A percentile compares a stretch with the other conserved stretches of the same genome.
phyloP scores from a whole-genome alignment of 495 filamentous ascomycete species.

The Xylaria intraflava region DNA sequence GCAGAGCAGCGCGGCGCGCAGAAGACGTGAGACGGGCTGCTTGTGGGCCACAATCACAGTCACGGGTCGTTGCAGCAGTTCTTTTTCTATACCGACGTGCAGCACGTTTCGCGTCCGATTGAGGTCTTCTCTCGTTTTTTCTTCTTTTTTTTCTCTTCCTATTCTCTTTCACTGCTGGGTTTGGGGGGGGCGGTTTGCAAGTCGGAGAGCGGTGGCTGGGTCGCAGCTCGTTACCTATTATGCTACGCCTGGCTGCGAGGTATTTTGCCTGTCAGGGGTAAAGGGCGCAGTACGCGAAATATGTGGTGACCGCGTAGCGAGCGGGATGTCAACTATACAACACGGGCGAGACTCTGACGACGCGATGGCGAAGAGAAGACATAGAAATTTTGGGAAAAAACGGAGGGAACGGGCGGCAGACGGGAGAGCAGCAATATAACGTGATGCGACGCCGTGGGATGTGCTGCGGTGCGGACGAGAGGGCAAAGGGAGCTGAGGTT shows the following conservation, averaged over 20 bases:
- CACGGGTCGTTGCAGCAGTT: background rate
- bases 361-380: conserved; percentile 4
- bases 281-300: background rate
- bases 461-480: no score
- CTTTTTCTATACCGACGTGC: background rate
- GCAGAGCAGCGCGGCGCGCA: no score
- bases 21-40: background rate
- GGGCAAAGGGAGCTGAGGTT: no score
- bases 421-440: background rate
- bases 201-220: background rate
- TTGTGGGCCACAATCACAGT: background rate
- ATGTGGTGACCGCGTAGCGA: background rate
- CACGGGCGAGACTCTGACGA: background rate
- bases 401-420: background rate
- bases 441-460: background rate
- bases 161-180: no score
- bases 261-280: background rate
- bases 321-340: background rate
- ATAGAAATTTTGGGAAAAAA: background rate
- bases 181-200: no score
- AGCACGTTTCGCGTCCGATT: background rate
- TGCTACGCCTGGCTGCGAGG: conserved; percentile 3
- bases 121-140: background rate
- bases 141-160: no score
- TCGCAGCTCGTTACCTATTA: background rate